Base-by-base conservation (phyloP, 1,284 basidiomycete genomes). In the Baeospora myosura region DNA sequence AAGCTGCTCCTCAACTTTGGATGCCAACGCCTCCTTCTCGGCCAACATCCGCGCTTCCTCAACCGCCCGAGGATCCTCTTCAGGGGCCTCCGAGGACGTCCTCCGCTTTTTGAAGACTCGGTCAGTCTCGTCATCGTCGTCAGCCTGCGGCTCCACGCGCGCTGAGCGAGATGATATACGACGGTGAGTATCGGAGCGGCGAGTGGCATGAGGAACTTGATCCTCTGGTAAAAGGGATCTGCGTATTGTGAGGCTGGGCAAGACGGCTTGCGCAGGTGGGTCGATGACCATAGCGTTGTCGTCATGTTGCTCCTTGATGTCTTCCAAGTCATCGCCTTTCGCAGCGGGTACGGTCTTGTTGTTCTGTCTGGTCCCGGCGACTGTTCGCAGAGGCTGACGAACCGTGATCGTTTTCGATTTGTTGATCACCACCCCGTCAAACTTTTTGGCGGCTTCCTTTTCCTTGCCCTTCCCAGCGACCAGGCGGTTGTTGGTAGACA, bases 31-130 rank as follows among this genome's bases (percentile, higher is more conserved):
- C 12, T 63, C 62, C 35, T 67, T 64, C 46, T 63, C 61, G 17
- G 56, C 54, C 21, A 48, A 48, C 24, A 42, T 45, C 5, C 45
- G 51, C 6, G 49, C 54, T n/a, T 68, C 62, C 41, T 68, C 62
- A 11, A 58, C 54, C 34, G 60, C 58, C n/a, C n/a, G n/a, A 11
- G 53, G 55, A 26, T 61, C 58, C 3, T 57, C 57, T 34, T 81
- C 76, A 0, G 76, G 78, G 4, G 62, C 52, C 14, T 83, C 79
- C 0, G 81, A 83, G 6, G 84, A 87, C 4, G 85, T 88, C 20
- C 82, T 67, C 49, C 77, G 70, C 55, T 83, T 83, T 67, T 88
- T 88, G 52, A 71, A 71, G 4, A 69, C 74, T 10, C 78, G 76
- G 32, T 62, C 61, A 10, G 67, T 68, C 37, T 74, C 71, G 5